Evolutionary conservation across 2,329 filamentous ascomycete genomes (phyloP).

Genomic region (Phyllosticta paracitricarpa): DNA sequence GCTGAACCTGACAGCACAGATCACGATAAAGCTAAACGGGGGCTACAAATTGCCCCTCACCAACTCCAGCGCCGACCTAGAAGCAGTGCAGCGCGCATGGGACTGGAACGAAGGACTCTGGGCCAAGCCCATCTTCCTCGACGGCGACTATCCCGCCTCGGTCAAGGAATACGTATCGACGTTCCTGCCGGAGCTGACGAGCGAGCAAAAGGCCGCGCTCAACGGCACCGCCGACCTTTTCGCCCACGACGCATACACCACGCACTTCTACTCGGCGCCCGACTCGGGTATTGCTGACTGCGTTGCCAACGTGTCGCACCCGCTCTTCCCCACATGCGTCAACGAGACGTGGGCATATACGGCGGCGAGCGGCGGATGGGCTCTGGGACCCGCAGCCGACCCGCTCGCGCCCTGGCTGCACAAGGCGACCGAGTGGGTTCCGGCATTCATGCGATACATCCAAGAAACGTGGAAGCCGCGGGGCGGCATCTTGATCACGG

Average conservation of each 20-base stretch:
- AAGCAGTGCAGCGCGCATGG: conserved; percentile 24
- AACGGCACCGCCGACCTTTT: conserved; percentile 21
- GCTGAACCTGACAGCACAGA: conserved; percentile 20
- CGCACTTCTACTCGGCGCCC: conserved; percentile 24
- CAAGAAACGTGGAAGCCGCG: conserved; percentile 22
- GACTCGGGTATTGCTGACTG: conserved; percentile 29
- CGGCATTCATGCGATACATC: conserved; percentile 23
- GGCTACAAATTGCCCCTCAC: conserved; percentile 27
- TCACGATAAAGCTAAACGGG: conserved; percentile 28
- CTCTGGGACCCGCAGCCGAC: conserved; percentile 15
- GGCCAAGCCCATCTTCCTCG: conserved; percentile 33
- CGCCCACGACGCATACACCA: conserved; percentile 28
- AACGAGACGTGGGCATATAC: conserved; percentile 34
- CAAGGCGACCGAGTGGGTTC: conserved; percentile 25
- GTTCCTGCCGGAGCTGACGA: background rate
- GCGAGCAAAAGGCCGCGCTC: background rate
- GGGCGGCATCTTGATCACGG: conserved; percentile 21
- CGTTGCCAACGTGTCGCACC: conserved; percentile 21
- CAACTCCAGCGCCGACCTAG: conserved; percentile 24
- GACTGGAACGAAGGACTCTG: conserved; percentile 33
- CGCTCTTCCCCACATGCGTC: conserved; percentile 26
- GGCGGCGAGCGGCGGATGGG: conserved; percentile 38
- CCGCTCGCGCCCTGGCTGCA: conserved; percentile 23
- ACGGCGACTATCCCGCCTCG: conserved; percentile 34
- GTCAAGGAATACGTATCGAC: conserved; percentile 19